Conservation (phyloP, 2,329 filamentous ascomycete species). For the Colletotrichum sidae region DNA sequence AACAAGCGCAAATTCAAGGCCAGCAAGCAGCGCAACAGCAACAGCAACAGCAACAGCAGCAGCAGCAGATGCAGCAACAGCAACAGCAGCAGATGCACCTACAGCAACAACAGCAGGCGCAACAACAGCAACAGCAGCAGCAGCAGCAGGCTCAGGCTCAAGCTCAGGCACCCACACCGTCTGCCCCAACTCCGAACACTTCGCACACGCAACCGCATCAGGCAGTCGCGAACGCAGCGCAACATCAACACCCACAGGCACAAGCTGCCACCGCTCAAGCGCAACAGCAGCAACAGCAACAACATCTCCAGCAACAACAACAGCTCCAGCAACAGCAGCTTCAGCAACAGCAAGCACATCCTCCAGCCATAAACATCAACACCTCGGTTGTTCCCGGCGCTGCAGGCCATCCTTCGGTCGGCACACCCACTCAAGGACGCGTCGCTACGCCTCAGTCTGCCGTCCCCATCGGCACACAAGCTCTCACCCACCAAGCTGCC, state of each 20-base stretch:
- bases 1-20: slow-evolving; percentile 4
- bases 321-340: slow-evolving; percentile 40
- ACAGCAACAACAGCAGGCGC: slow-evolving; percentile 36
- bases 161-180: slow-evolving; percentile 30
- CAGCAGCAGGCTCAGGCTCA: slow-evolving; percentile 42
- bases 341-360: slow-evolving; percentile 44
- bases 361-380: slow-evolving; percentile 52
- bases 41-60: slow-evolving; percentile 41
- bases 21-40: slow-evolving; percentile 18
- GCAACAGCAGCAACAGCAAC: slow-evolving; percentile 43
- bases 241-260: slow-evolving; percentile 38
- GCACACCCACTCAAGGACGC: slow-evolving; percentile 63
- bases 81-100: slow-evolving; percentile 36
- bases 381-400: slow-evolving; percentile 55
- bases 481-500: slow-evolving; percentile 63
- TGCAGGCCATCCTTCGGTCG: slow-evolving; percentile 53
- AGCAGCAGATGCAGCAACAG: slow-evolving; percentile 1
- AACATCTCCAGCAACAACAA: slow-evolving; percentile 39
- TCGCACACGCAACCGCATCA: slow-evolving; percentile 27
- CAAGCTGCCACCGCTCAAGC: slow-evolving; percentile 39
- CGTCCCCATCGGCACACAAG: slow-evolving; percentile 52
- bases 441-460: slow-evolving; percentile 62
- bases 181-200: slow-evolving; percentile 21
- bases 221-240: slow-evolving; percentile 14
- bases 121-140: slow-evolving; percentile 42